Conservation (phyloP, 495 filamentous ascomycete genomes). For the Cercophora newfieldiana region DNA sequence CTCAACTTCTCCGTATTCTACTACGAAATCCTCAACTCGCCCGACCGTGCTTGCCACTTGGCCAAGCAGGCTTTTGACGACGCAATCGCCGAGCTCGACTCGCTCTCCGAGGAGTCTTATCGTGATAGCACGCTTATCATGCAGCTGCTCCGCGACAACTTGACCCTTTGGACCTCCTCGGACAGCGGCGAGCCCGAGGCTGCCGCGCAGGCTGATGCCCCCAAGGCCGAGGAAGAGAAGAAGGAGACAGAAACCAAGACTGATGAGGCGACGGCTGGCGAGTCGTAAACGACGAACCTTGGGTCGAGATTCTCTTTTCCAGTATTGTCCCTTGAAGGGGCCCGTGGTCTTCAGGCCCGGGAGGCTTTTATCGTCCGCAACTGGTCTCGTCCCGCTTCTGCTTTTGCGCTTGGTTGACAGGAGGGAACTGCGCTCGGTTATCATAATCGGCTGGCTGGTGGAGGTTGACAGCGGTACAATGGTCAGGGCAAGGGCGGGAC, state of each 20-base stretch:
- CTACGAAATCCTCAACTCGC: conserved; percentile 99
- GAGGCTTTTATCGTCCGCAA: conserved; percentile 15
- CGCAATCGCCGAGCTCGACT: conserved; percentile 98
- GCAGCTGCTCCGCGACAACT: conserved; percentile 98
- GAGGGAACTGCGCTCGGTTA: conserved; percentile 19
- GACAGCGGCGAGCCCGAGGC: conserved; percentile 83
- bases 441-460: conserved; percentile 21
- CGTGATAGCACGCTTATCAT: conserved; percentile 99
- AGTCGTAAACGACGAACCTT: conserved; percentile 35
- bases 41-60: conserved; percentile 96
- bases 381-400: conserved; percentile 20
- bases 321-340: conserved; percentile 9
- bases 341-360: conserved; percentile 11
- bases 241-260: conserved; percentile 55
- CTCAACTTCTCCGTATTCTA: conserved; percentile 99
- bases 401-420: conserved; percentile 15
- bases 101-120: conserved; percentile 97
- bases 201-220: conserved; percentile 54
- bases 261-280: conserved; percentile 48
- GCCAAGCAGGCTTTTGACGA: conserved; percentile 99
- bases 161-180: conserved; percentile 98
- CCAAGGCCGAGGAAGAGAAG: conserved; percentile 63
- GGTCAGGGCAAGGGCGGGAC: conserved; percentile 26
- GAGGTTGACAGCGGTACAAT: conserved; percentile 26
- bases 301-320: conserved; percentile 16